Percentiles rank a stretch among this genome's conserved stretches.
phyloP scores from a whole-genome alignment of 352 stramenopile genomes.

The Phytophthora constricta region DNA sequence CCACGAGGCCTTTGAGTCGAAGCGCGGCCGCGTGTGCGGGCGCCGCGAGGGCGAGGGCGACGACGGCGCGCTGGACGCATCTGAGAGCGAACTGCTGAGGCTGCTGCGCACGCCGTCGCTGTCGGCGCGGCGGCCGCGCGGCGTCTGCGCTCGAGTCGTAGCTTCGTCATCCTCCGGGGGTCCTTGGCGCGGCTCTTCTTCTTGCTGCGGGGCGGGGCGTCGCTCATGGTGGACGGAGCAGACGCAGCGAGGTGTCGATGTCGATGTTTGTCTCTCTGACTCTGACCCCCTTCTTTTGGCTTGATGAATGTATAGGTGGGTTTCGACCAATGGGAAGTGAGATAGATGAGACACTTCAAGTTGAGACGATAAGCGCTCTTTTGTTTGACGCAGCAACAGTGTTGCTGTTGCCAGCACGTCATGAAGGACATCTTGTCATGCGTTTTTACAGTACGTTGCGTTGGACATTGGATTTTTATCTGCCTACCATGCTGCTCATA shows the following conservation, averaged over 20 bases:
- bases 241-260: background rate
- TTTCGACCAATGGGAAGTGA: background rate
- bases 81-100: slow-evolving; percentile 49
- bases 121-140: slow-evolving; percentile 20
- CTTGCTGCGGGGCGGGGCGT: slow-evolving; percentile 9
- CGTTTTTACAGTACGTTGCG: too few species aligned
- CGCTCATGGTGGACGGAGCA: slow-evolving; percentile 16
- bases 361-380: background rate
- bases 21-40: slow-evolving; percentile 60
- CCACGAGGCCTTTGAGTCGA: slow-evolving; percentile 87
- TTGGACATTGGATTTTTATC: too few species aligned
- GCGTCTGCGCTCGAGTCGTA: background rate
- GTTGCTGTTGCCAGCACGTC: too few species aligned
- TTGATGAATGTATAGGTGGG: background rate
- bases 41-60: slow-evolving; percentile 58
- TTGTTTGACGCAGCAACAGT: too few species aligned
- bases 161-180: slow-evolving; percentile 1
- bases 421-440: too few species aligned
- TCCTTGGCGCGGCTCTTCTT: slow-evolving; percentile 20
- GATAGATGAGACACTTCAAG: background rate
- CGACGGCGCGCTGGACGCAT: slow-evolving; percentile 62
- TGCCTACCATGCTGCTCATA: too few species aligned
- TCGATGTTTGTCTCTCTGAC: background rate
- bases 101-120: slow-evolving; percentile 26
- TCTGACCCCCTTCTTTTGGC: background rate